Percentiles rank a stretch among this genome's conserved stretches.
phyloP scores from a whole-genome alignment of 768 basidiomycete species.

The Boletales sp. region DNA sequence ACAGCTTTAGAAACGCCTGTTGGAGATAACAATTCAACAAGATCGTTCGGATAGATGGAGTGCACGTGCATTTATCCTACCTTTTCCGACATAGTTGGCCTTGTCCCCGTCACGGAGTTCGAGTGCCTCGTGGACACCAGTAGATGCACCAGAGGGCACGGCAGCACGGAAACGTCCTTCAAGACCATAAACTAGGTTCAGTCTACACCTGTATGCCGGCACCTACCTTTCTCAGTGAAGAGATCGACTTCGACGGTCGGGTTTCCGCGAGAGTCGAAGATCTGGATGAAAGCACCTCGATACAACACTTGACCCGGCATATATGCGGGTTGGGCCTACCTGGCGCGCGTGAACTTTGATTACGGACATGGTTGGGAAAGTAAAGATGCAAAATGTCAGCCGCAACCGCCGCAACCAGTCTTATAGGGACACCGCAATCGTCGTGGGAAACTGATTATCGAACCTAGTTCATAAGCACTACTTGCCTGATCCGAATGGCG shows the following conservation, averaged over 20 bases:
- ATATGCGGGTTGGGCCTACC: slow-evolving; percentile 41
- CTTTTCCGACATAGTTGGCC: slow-evolving; percentile 90
- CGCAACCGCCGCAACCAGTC: slow-evolving; percentile 7
- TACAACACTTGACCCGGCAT: not conserved
- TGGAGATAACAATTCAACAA: slow-evolving; percentile 1
- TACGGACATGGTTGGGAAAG: slow-evolving; percentile 73
- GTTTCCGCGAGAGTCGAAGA: slow-evolving; percentile 99
- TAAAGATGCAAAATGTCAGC: slow-evolving; percentile 9
- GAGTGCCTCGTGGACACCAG: slow-evolving; percentile 96
- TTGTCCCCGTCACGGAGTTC: slow-evolving; percentile 98
- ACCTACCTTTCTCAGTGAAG: slow-evolving; percentile 78
- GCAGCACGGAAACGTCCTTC: slow-evolving; percentile 89
- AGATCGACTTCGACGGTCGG: slow-evolving; percentile 95
- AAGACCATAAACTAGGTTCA: slow-evolving; percentile 11
- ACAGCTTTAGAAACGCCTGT: slow-evolving; percentile 93
- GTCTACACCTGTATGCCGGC: slow-evolving; percentile 2
- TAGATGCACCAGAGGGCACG: slow-evolving; percentile 98
- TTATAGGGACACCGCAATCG: slow-evolving; percentile 20
- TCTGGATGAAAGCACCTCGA: slow-evolving; percentile 46
- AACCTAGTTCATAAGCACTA: slow-evolving; percentile 9
- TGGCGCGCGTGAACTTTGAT: slow-evolving; percentile 90
- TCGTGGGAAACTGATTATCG: slow-evolving; percentile 39
- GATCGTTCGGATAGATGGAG: not conserved
- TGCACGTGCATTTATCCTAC: slow-evolving; percentile 37
- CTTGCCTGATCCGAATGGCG: not conserved